Evolutionary conservation across 768 basidiomycete species (phyloP), one percentile per base, ranked within the genome.

Genomic region (Pleurotus cornucopiae): DNA sequence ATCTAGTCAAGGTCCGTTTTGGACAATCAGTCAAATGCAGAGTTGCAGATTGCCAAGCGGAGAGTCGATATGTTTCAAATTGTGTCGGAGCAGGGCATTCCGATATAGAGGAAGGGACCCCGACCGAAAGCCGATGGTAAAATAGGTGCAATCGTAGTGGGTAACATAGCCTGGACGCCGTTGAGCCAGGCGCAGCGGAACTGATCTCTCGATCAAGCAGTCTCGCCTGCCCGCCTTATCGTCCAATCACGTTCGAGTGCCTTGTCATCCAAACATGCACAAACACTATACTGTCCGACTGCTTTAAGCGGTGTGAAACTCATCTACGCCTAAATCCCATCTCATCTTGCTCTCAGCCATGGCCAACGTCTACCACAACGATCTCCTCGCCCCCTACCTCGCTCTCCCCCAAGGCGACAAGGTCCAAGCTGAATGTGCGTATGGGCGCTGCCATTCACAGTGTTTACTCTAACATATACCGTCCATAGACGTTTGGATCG

Each of bases 401-500:
- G 82, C 85, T 59, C 86, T 99, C 58, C 78, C 84, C 63, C 96
- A 98, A 73, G 94, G 94, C 52, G 86, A 85, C 21, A 94, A 94
- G 72, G 68, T 98, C 71, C 94, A 97, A 79, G 96, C 96, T 44
- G 96, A 98, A 73, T 92, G 90, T 91, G 68, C 41, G 83, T 64
- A n/a, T 7, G 47, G 48, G 56, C 56, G 26, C 40, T 2, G 30
- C 46, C 47, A 44, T 55, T 62, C 59, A 64, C 60, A 54, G 56
- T 57, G 60, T 55, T 54, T 48, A 60, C 59, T 41, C 58, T 57
- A 49, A 45, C 55, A 46, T 16, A 4, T n/a, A 44, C 41, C 57
- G 59, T 61, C 61, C 45, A 58, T 71, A 98, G 94, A 98, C 73
- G 89, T 98, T 75, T 98, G 96, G 96, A 87, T 98, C 70, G 96